A percentile compares a stretch with the other conserved stretches of the same genome.
These are phyloP conservation scores for Pseudonitzschia pungens DNA, from an alignment of 108 stramenopile genomes.

Conservation along the genomic window DNA sequence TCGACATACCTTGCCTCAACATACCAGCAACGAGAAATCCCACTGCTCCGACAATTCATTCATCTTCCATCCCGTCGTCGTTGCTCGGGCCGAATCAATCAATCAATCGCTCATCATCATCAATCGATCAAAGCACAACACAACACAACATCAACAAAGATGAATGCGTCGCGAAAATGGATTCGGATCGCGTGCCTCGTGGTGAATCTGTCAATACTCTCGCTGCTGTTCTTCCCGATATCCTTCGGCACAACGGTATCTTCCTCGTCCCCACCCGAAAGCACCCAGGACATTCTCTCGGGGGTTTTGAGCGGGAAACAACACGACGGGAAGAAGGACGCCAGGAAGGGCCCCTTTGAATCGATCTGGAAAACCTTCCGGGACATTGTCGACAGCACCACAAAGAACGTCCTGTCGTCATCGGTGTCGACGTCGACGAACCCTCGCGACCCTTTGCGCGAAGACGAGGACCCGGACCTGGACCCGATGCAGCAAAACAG, in stretches of 20 bases:
- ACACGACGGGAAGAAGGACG: not conserved
- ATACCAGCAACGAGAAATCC: too few relatives aligned
- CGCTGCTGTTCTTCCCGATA: not conserved
- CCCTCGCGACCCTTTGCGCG: not conserved
- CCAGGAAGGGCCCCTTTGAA: slow-evolving; percentile 1
- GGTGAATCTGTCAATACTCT: not conserved
- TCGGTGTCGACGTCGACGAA: not conserved
- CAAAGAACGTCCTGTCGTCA: slow-evolving; percentile 2
- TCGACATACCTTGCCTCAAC: too few relatives aligned
- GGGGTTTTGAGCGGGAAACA: not conserved
- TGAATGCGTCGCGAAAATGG: not conserved
- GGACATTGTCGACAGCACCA: slow-evolving; percentile 24
- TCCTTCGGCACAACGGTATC: not conserved
- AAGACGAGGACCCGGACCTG: not conserved
- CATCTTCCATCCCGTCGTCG: too few relatives aligned
- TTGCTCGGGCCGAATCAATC: not conserved
- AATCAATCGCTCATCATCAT: too few relatives aligned
- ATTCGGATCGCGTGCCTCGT: slow-evolving; percentile 5
- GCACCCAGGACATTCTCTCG: not conserved
- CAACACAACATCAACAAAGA: not conserved
- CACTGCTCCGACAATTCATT: too few relatives aligned
- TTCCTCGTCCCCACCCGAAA: not conserved
- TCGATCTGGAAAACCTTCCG: slow-evolving; percentile 36
- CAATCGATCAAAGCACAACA: not conserved
- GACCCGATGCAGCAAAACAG: not conserved